Percentiles rank a stretch among this genome's conserved stretches.
Conservation (phyloP, 2,329 filamentous ascomycete genomes). For the Ophiobolus disseminans region DNA sequence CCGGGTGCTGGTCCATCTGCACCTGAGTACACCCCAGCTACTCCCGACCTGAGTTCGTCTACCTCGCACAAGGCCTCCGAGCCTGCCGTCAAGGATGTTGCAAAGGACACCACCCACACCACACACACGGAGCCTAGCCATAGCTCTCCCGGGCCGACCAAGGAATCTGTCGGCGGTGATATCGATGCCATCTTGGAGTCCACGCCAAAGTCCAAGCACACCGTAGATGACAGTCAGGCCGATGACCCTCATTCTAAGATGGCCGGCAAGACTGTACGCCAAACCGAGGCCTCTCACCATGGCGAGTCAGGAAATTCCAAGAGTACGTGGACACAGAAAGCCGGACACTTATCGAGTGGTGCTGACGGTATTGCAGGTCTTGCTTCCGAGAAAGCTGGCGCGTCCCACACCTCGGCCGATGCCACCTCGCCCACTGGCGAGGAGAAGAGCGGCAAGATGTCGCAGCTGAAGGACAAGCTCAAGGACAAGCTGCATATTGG, state of each 20-base stretch:
- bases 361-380: conserved; percentile 56
- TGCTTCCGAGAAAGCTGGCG: conserved; percentile 61
- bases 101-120: neutral
- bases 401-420: conserved; percentile 26
- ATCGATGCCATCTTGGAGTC: neutral
- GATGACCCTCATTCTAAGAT: conserved; percentile 28
- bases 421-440: conserved; percentile 20
- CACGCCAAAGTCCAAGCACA: conserved; percentile 17
- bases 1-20: conserved; percentile 27
- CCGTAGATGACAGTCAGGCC: conserved; percentile 46
- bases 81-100: neutral
- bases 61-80: conserved; percentile 6
- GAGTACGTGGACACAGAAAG: conserved; percentile 33
- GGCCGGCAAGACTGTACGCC: conserved; percentile 1
- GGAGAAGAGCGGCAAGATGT: conserved; percentile 54
- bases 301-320: conserved; percentile 68
- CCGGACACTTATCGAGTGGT: conserved; percentile 29
- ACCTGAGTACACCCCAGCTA: conserved; percentile 16
- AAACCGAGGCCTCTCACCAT: conserved; percentile 67
- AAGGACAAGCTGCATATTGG: conserved; percentile 71
- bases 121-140: neutral
- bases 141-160: conserved; percentile 10
- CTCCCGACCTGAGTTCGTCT: conserved; percentile 4
- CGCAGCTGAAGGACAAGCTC: conserved; percentile 66
- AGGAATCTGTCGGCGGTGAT: neutral